phyloP scores from a whole-genome alignment of 805 yeast species.

The Ascoidea asiatica region DNA sequence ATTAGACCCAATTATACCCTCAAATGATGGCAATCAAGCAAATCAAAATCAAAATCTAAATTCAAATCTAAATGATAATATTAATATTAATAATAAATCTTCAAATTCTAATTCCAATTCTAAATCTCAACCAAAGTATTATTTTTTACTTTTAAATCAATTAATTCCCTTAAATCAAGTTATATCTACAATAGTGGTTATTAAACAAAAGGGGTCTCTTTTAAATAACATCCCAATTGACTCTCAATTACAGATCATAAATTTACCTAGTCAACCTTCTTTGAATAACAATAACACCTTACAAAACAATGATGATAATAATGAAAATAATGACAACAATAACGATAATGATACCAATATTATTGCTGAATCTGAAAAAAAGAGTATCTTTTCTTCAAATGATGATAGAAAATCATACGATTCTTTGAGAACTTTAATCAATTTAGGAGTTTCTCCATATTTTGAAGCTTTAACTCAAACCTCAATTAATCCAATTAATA shows the following conservation, averaged over 20 bases:
- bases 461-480: conserved; percentile 36
- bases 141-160: conserved; percentile 6
- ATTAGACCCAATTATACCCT: too few relatives aligned
- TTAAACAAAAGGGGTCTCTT: conserved; percentile 27
- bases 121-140: conserved; percentile 1
- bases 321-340: not conserved
- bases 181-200: conserved; percentile 22
- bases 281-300: not conserved
- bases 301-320: not conserved
- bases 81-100: not conserved
- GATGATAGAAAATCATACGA: conserved; percentile 24
- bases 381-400: too few relatives aligned
- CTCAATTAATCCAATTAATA: not conserved
- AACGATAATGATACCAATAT: conserved; percentile 1
- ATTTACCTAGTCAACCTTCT: conserved; percentile 19
- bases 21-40: too few relatives aligned
- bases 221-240: conserved; percentile 13
- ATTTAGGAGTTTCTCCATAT: conserved; percentile 53
- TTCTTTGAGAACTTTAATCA: conserved; percentile 42
- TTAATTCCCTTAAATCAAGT: conserved; percentile 6
- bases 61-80: not conserved
- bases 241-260: conserved; percentile 21
- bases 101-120: not conserved
- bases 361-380: too few relatives aligned
- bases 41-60: too few relatives aligned